Evolutionary conservation across 495 filamentous ascomycete genomes (phyloP), one percentile per base, ranked within the genome.

Genomic region (Podospora tetraspora): DNA sequence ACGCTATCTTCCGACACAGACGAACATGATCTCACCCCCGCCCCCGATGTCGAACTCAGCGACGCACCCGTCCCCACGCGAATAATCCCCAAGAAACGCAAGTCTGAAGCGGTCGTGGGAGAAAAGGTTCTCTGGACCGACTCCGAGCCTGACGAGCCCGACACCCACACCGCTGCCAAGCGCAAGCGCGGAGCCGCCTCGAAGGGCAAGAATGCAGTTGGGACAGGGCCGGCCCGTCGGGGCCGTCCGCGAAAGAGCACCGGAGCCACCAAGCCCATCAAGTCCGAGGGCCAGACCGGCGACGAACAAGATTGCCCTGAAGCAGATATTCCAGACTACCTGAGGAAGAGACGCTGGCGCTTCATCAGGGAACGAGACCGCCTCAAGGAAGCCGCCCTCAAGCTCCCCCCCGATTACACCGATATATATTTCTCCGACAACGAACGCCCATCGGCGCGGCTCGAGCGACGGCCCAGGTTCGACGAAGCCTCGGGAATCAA

Each of bases 361-460:
- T 89, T 92, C 61, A 86, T 91, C 43, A 74, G 81, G 43, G 80
- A 83, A 13, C 78, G 78, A 24, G 84, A 89, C 57, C 81, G 79
- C 6, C 77, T 94, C 37, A 84, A 86, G 58, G 85, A 89, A 57
- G 85, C 85, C 1, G 93, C 91, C 1, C 76, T 98, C 60, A 89
- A 85, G 68, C 73, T 97, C 2, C 92, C 95, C 0, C 95, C 95
- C 0, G 83, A 84, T 63, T 97, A 91, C 73, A 87, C 91, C 24
- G 89, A 91, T 60, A 79, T 99, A 57, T 87, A 93, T 11, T 97
- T 97, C 71, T 96, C 92, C 1, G 93, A 97, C 69, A 90, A 96
- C 72, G 92, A 95, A 57, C 79, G 83, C 16, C 76, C 91, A 13
- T 27, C 10, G 4, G 83, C 83, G 52, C 75, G 83, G 27, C 75